Evolutionary conservation across 306 rosid species (phyloP), one percentile per base, ranked within the genome.

Genomic region (Sicyos baderoa): DNA sequence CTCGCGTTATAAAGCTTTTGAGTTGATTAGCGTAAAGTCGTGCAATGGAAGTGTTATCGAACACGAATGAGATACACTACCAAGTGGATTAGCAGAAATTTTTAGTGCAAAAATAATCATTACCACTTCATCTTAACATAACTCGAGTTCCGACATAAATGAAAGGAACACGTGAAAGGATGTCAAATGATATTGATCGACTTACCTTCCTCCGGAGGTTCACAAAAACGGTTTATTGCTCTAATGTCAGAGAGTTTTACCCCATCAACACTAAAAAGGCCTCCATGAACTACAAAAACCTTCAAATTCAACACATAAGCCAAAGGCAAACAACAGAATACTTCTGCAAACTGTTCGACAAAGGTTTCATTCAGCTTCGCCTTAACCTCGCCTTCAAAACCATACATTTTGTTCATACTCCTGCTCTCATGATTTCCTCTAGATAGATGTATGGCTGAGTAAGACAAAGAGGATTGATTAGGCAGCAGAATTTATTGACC

Each of bases 391-490:
- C 99, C 99, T 86, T 93, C 99, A 79, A 93, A 93, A 72, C 99
- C 99, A 82, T 93, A 93, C 71, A 93, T 93, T 85, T 91, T 94
- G 84, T 94, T 94, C 99, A 94, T 94, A 89, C 95, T 84, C 89
- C 86, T 94, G 86, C 97, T 94, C 81, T 94, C 99, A 8, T 94
- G 99, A 78, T 94, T 94, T 77, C 99, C 99, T 74, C 99, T 85
- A 55, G 97, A 90, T 55, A 94, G 87, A 77, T 94, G 80, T 76
- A 94, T 86, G 42, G 97, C 99, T 94, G 97, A 76, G 75, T 86
- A 75, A 35, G 52, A 35, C 17, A 71, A 21, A 22, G 40, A 23
- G 37, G 47, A 49, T 50, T 1, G 22, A 53, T 69, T 9, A 52
- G 59, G 52, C 7, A 16, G 17, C 35, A 1, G 73, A 49, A 50